These are phyloP conservation scores for Cyberlindnera americana DNA, from an alignment of 805 yeast species.

Conservation along the genomic window DNA sequence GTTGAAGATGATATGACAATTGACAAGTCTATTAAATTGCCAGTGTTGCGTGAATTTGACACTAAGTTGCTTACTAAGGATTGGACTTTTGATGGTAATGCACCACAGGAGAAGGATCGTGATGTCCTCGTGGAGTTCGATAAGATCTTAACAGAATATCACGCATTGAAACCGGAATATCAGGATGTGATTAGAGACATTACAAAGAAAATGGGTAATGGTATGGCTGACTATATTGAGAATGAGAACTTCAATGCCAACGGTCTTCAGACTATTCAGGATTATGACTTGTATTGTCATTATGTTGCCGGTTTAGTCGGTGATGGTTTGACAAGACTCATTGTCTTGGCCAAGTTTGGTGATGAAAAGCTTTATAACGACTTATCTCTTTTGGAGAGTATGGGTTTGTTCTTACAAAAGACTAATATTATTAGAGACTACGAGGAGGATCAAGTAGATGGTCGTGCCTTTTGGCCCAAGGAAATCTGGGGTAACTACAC, in stretches of 20 bases:
- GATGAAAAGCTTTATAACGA: constrained; percentile 49
- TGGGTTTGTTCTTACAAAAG: constrained; percentile 95
- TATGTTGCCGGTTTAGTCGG: constrained; percentile 98
- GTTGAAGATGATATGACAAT: constrained; percentile 95
- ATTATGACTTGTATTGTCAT: constrained; percentile 89
- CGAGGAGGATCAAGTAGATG: constrained; percentile 86
- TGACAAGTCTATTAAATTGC: constrained; percentile 65
- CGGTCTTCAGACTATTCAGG: constrained; percentile 76
- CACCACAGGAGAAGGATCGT: constrained; percentile 77
- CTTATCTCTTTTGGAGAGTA: constrained; percentile 64
- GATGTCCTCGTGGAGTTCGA: constrained; percentile 79
- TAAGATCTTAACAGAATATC: constrained; percentile 63
- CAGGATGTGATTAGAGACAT: constrained; percentile 77
- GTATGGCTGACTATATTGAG: constrained; percentile 91
- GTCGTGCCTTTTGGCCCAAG: constrained; percentile 93
- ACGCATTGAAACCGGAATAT: constrained; percentile 67
- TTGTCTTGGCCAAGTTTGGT: constrained; percentile 72
- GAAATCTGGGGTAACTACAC: constrained; percentile 89
- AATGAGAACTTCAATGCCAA: constrained; percentile 73
- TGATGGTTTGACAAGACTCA: constrained; percentile 84
- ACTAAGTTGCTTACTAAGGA: constrained; percentile 57
- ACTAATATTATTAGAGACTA: constrained; percentile 95
- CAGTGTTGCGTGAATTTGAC: constrained; percentile 66
- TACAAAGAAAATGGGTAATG: constrained; percentile 87
- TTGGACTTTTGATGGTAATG: constrained; percentile 79